Conservation (phyloP, 2,329 filamentous ascomycete species). For the Sordariomycetes sp. region DNA sequence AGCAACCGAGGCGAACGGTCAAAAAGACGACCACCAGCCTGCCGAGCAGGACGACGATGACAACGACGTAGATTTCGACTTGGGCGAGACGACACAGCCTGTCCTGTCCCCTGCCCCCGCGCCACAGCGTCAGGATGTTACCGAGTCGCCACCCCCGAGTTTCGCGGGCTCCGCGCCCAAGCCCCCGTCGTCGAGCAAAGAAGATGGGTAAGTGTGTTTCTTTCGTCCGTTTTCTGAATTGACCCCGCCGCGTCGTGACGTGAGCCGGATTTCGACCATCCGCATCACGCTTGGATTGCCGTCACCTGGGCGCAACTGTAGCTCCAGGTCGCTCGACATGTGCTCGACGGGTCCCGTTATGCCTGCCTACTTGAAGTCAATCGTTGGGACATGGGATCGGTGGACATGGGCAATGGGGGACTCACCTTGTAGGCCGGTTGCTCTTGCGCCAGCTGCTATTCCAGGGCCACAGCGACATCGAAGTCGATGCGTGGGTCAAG, state of each 20-base stretch:
- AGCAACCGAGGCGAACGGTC: not conserved
- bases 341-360: not conserved
- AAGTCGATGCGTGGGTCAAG: not conserved
- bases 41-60: conserved; percentile 36
- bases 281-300: not conserved
- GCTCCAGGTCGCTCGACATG: not conserved
- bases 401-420: not conserved
- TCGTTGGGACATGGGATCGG: not conserved
- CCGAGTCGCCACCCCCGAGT: not conserved
- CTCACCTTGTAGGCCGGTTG: not conserved
- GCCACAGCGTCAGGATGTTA: conserved; percentile 10
- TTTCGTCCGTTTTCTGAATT: not conserved
- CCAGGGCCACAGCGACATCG: not conserved
- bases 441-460: not conserved
- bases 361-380: not conserved
- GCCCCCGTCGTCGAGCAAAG: conserved; percentile 14
- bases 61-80: conserved; percentile 45
- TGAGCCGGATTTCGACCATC: not conserved
- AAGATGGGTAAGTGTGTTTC: conserved; percentile 25
- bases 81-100: conserved; percentile 28
- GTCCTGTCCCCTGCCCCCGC: conserved; percentile 8
- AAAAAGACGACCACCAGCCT: not conserved
- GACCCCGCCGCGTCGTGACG: not conserved
- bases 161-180: not conserved
- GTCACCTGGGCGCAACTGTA: no score